Evolutionary conservation across 768 basidiomycete genomes (phyloP).

Genomic region (Sarcodon sp.): DNA sequence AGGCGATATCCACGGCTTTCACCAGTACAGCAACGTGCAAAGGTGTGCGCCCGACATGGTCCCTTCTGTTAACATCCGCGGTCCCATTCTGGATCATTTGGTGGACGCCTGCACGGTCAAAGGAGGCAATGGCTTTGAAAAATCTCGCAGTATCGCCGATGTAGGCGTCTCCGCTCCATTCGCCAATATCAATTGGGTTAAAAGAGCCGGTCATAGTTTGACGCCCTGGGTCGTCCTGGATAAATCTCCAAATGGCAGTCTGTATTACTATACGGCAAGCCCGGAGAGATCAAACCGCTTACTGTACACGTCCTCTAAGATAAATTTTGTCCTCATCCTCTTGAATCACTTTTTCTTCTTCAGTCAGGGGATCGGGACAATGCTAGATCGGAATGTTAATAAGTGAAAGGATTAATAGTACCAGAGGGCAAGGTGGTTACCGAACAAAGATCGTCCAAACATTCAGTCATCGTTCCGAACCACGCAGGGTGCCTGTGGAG

Average conservation of each 20-base stretch:
- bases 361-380: conserved; percentile 41
- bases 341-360: conserved; percentile 40
- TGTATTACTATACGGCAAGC: background rate
- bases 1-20: conserved; percentile 30
- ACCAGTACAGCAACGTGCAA: conserved; percentile 44
- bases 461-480: conserved; percentile 45
- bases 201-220: conserved; percentile 51
- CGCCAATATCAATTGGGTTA: conserved; percentile 52
- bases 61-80: conserved; percentile 37
- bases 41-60: conserved; percentile 48
- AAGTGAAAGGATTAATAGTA: background rate
- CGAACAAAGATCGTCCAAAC: conserved; percentile 51
- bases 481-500: conserved; percentile 55
- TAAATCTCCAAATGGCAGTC: conserved; percentile 25
- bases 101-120: conserved; percentile 26
- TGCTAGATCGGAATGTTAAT: conserved; percentile 16
- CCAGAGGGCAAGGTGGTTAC: conserved; percentile 12
- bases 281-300: conserved; percentile 6
- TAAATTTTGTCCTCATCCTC: conserved; percentile 39
- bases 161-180: conserved; percentile 54
- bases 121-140: conserved; percentile 38
- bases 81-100: conserved; percentile 24
- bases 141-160: conserved; percentile 39
- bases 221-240: conserved; percentile 46
- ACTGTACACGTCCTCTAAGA: conserved; percentile 40